Evolutionary conservation across 257 asterid genomes (phyloP).

Genomic region (Hygrophila difformis): DNA sequence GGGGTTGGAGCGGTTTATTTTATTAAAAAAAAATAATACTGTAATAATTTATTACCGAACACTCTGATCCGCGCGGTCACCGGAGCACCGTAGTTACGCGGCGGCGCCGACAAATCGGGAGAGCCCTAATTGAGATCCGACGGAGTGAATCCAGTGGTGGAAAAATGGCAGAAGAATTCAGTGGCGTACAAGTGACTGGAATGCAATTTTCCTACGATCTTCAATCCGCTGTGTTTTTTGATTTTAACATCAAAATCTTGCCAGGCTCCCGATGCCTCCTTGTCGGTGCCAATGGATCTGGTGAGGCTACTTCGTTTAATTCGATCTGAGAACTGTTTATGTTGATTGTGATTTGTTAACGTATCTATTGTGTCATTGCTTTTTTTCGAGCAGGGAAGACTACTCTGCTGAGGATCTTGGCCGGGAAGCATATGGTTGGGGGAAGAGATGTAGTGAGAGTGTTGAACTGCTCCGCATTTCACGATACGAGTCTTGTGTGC

Average conservation of each 20-base stretch:
- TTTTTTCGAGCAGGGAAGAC: constrained; percentile 81
- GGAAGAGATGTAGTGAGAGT: constrained; percentile 87
- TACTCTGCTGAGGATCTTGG: constrained; percentile 78
- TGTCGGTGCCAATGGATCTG: constrained; percentile 97
- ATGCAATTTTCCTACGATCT: constrained; percentile 83
- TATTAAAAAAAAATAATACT: no score
- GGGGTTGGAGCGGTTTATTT: no score
- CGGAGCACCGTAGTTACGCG: no score
- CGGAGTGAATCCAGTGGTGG: no score
- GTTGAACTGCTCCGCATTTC: constrained; percentile 79
- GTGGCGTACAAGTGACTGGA: constrained; percentile 56
- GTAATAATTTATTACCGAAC: no score
- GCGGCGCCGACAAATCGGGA: no score
- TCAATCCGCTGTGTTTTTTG: constrained; percentile 58
- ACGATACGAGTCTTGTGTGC: constrained; percentile 83
- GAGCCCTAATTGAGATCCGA: no score
- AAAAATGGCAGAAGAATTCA: constrained; percentile 30
- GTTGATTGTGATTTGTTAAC: no score
- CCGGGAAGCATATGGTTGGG: constrained; percentile 99
- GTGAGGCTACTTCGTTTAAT: constrained; percentile 21
- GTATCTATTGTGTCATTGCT: background rate
- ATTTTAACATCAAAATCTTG: constrained; percentile 48
- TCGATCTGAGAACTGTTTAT: no score
- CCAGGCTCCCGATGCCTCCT: constrained; percentile 91
- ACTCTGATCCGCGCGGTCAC: no score